Base-by-base conservation (phyloP, 192 early-diverging fungal species). In the Dispira simplex region DNA sequence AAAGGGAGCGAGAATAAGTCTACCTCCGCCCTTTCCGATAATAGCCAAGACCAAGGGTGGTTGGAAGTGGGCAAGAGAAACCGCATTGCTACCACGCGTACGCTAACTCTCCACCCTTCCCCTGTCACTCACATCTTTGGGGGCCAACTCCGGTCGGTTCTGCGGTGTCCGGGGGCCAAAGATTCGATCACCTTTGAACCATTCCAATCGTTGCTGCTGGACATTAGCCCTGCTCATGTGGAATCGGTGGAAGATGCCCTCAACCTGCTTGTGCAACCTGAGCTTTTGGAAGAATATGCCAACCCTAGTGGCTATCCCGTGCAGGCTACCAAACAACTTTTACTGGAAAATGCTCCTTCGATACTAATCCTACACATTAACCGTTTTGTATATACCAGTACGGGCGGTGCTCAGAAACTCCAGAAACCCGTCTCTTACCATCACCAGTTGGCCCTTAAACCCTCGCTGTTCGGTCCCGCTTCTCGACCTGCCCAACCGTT, bases 331-430 rank as follows among this genome's bases (percentile, higher is more conserved):
- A 98, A 99, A 66, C 88, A 93, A 70, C 79, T 78, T 26, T 79
- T 81, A 49, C 70, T 99, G 16, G 94, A 97, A 52, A 70, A 64
- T 1, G 74, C 91, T 27, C 97, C 97, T 9, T 88, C 92, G 2
- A 83, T 99, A 8, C 77, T 99, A 23, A 86, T 98, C 25, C 78
- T 99, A 18, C 92, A 97, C 63, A 70, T 99, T 47, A 99, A 98
- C 71, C 85, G 94, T 13, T 97, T 98, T 73, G 81, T 88, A 21
- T 98, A 92, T 71, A 79, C 81, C 63, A 76, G 80, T 62, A 68
- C 78, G 45, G 86, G 85, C 23, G 84, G 83, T 44, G 84, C 85
- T 9, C 83, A 86, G 66, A 99, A 99, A 76, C 65, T 95, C 21
- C 79, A 78, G 52, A 97, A 97, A 70, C 84, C 84, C 59, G 83